Conservation (phyloP, 1,284 basidiomycete species). For the Tetrapyrgos nigripes region DNA sequence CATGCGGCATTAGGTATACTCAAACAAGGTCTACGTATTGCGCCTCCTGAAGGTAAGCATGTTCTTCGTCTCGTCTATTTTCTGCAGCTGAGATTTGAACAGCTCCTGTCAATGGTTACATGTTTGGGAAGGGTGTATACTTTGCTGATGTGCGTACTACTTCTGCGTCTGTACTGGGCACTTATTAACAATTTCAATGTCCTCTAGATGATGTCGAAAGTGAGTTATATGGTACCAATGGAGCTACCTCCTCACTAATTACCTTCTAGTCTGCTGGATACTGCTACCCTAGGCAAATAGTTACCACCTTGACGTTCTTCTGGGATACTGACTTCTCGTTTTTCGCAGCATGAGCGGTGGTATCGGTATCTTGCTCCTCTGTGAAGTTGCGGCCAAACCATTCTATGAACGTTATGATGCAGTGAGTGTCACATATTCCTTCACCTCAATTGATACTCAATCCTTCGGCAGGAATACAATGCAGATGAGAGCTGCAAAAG, state of each 20-base stretch:
- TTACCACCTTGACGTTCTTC: not conserved
- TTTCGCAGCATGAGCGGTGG: conserved; percentile 51
- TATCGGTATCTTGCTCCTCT: conserved; percentile 61
- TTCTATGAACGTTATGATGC: conserved; percentile 54
- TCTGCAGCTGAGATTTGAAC: not conserved
- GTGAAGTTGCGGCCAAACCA: conserved; percentile 64
- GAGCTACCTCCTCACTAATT: not conserved
- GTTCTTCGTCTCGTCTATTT: not conserved
- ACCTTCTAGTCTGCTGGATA: conserved; percentile 59
- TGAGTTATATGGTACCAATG: conserved; percentile 25
- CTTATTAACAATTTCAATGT: conserved; percentile 8
- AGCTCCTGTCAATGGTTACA: conserved; percentile 65
- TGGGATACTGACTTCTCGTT: not conserved
- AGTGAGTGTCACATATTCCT: conserved; percentile 24
- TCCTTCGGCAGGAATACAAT: conserved; percentile 46
- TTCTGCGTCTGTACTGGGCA: not conserved
- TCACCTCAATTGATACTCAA: not conserved
- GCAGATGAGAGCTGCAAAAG: conserved; percentile 57
- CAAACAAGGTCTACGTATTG: conserved; percentile 70
- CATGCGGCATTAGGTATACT: conserved; percentile 51
- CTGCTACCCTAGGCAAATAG: conserved; percentile 55
- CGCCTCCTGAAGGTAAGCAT: conserved; percentile 64
- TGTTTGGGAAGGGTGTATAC: conserved; percentile 77
- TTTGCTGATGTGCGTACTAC: conserved; percentile 64
- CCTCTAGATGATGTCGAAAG: conserved; percentile 67